A percentile compares a stretch with the other conserved stretches of the same genome.
Evolutionary conservation across 192 early-diverging fungal species (phyloP).

Genomic region (Oehlia diaphana): DNA sequence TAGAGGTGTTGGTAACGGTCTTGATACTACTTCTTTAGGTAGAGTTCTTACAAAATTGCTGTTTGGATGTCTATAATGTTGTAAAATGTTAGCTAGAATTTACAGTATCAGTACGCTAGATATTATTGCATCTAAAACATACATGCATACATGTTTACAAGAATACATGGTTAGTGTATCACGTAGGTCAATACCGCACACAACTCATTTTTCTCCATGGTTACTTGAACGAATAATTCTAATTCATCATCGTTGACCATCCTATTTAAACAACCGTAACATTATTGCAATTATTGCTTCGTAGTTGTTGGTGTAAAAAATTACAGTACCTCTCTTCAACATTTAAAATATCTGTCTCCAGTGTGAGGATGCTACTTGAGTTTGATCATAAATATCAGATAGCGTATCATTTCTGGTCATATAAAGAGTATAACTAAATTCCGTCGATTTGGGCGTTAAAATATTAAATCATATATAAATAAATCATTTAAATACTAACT

Average conservation of each 20-base stretch:
- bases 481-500: too few relatives aligned
- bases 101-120: slow-evolving; percentile 3
- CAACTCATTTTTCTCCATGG: not conserved
- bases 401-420: too few relatives aligned
- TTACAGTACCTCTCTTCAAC: slow-evolving; percentile 2
- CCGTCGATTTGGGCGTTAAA: too few relatives aligned
- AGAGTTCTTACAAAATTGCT: slow-evolving; percentile 5
- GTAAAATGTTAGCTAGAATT: slow-evolving; percentile 14
- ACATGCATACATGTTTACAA: not conserved
- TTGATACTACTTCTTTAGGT: not conserved
- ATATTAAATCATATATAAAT: too few relatives aligned
- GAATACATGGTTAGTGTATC: not conserved
- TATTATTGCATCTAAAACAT: not conserved
- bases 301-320: not conserved
- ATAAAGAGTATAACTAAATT: too few relatives aligned
- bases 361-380: not conserved
- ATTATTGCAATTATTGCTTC: not conserved
- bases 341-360: not conserved
- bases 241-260: not conserved
- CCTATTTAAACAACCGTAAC: slow-evolving; percentile 19
- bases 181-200: not conserved
- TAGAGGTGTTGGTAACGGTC: not conserved
- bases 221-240: not conserved
- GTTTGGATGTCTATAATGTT: slow-evolving; percentile 9
- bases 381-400: too few relatives aligned